phyloP scores from a whole-genome alignment of 805 yeast species.

The Wickerhamiella australiensis region DNA sequence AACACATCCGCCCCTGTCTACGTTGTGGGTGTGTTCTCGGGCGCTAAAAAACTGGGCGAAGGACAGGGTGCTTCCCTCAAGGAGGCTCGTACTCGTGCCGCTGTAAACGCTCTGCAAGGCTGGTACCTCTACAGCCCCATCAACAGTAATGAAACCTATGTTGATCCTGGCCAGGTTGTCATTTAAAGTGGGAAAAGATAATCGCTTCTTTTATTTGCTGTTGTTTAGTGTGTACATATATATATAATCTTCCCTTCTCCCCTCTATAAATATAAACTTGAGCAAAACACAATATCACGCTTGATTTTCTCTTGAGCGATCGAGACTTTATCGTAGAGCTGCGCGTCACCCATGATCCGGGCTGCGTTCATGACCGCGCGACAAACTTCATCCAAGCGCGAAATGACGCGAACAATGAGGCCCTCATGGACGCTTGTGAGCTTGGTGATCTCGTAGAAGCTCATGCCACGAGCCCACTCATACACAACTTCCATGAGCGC shows the following conservation, averaged over 20 bases:
- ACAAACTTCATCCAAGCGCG: conserved; percentile 87
- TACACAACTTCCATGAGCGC: conserved; percentile 88
- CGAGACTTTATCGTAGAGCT: conserved; percentile 77
- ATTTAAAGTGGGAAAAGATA: too few relatives aligned
- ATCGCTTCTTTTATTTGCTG: too few relatives aligned
- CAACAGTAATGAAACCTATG: conserved; percentile 25
- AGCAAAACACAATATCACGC: conserved; percentile 95
- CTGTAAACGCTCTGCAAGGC: conserved; percentile 77
- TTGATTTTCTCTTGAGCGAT: conserved; percentile 90
- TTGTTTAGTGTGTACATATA: conserved; percentile 8
- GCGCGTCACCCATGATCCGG: conserved; percentile 83
- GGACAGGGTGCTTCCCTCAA: conserved; percentile 83
- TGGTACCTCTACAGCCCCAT: conserved; percentile 88
- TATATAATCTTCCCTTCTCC: not conserved
- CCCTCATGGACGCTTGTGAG: conserved; percentile 90
- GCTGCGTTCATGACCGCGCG: conserved; percentile 92
- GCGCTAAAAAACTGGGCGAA: conserved; percentile 74
- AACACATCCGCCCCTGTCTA: conserved; percentile 69
- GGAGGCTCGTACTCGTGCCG: conserved; percentile 88
- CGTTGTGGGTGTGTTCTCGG: conserved; percentile 84
- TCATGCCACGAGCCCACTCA: conserved; percentile 95
- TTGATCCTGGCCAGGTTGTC: conserved; percentile 23
- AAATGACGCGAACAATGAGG: conserved; percentile 89
- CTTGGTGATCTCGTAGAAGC: conserved; percentile 83
- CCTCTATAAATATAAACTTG: conserved; percentile 68